Conservation (phyloP, 352 stramenopile genomes). For the Pilasporangium apinafurcum region DNA sequence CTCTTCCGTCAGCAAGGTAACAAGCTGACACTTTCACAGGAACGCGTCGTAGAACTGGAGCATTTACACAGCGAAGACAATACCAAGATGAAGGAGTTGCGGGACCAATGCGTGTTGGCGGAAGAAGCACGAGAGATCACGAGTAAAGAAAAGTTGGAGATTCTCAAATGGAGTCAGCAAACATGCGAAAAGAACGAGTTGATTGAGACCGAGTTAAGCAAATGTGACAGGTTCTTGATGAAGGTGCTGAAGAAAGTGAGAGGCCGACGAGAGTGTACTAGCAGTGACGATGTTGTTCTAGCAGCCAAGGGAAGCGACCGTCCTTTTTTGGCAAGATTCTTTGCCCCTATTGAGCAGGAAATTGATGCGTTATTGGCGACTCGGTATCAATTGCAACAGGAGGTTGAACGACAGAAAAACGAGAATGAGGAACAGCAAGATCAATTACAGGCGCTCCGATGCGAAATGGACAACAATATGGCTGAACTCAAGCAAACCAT, state of each 20-base stretch:
- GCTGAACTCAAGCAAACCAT: conserved; percentile 26
- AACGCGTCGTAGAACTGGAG: conserved; percentile 33
- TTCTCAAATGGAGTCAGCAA: conserved; percentile 58
- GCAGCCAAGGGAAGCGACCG: neutral
- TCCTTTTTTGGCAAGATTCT: conserved; percentile 4
- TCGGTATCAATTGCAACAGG: conserved; percentile 12
- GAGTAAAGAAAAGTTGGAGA: conserved; percentile 47
- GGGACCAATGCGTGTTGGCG: conserved; percentile 27
- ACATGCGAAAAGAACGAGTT: conserved; percentile 43
- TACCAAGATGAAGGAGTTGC: conserved; percentile 27
- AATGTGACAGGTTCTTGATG: conserved; percentile 14
- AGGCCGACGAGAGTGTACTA: neutral
- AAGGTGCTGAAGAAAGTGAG: conserved; percentile 16
- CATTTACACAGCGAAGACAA: conserved; percentile 26
- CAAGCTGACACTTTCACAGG: conserved; percentile 20
- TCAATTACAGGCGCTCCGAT: conserved; percentile 12
- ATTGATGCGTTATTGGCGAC: conserved; percentile 12
- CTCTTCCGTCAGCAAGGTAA: conserved; percentile 18
- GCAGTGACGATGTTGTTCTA: neutral
- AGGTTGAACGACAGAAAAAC: conserved; percentile 8
- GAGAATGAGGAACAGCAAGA: conserved; percentile 16
- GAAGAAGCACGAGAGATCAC: conserved; percentile 62
- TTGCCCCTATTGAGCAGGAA: conserved; percentile 12
- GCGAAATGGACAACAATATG: conserved; percentile 24
- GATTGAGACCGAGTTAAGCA: conserved; percentile 25